These are phyloP conservation scores for Coniochaeta sp. DNA, from an alignment of 2,329 filamentous ascomycete genomes.

Conservation along the genomic window DNA sequence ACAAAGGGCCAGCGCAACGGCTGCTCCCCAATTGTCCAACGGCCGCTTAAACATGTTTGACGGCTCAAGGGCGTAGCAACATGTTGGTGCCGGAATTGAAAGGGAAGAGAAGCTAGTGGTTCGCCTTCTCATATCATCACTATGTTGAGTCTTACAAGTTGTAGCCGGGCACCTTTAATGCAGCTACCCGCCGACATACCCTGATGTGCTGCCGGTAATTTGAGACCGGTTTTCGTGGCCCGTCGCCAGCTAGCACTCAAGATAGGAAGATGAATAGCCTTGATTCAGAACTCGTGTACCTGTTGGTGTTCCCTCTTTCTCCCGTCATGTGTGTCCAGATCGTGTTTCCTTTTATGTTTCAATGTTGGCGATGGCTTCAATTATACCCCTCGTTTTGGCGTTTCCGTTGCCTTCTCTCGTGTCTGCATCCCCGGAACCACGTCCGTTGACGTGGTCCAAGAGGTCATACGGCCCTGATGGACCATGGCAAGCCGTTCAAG, in stretches of 20 bases:
- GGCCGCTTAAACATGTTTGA: not conserved
- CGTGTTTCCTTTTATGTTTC: not conserved
- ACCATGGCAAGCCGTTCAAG: conserved; percentile 11
- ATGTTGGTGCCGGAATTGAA: not conserved
- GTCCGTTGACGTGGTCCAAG: not conserved
- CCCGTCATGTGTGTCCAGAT: not conserved
- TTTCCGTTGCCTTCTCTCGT: not conserved
- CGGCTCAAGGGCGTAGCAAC: not conserved
- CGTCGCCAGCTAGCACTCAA: too few species aligned
- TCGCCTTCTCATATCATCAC: not conserved
- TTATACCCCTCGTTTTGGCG: not conserved
- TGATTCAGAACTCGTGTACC: too few species aligned
- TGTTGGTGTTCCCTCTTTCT: not conserved
- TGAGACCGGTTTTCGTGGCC: too few species aligned
- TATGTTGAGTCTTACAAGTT: not conserved
- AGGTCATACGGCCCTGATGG: conserved; percentile 10
- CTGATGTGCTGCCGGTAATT: too few species aligned
- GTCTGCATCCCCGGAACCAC: not conserved
- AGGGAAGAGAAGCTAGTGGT: not conserved
- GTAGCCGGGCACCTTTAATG: not conserved
- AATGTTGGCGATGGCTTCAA: not conserved
- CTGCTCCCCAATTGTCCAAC: not conserved
- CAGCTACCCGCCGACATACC: not conserved
- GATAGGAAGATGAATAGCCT: too few species aligned
- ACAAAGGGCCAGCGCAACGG: not conserved